Conservation (phyloP, 2,329 filamentous ascomycete species). For the Coniella lustricola region DNA sequence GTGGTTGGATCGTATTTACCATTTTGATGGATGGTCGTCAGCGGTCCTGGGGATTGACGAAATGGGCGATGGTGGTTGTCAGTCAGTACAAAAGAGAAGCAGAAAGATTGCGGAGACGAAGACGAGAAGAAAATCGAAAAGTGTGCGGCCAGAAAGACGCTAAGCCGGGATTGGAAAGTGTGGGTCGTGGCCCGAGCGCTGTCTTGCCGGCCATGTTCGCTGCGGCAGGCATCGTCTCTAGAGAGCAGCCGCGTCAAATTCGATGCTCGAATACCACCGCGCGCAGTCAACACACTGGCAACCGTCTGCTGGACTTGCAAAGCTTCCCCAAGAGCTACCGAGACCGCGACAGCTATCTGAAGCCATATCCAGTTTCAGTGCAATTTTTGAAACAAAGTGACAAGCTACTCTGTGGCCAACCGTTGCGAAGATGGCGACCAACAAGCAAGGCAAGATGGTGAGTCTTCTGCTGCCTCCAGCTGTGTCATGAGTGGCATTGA, state of each 20-base stretch:
- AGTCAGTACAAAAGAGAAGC: slow-evolving; percentile 2
- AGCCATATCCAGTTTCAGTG: slow-evolving; percentile 30
- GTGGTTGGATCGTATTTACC: slow-evolving; percentile 23
- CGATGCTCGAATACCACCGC: slow-evolving; percentile 11
- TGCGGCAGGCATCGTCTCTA: slow-evolving; percentile 9
- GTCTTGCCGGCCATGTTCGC: not conserved
- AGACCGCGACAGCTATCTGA: slow-evolving; percentile 30
- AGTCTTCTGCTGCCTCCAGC: slow-evolving; percentile 35
- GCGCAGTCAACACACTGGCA: not conserved
- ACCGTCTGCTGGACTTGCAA: slow-evolving; percentile 36
- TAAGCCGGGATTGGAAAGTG: slow-evolving; percentile 13
- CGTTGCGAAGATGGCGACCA: slow-evolving; percentile 53
- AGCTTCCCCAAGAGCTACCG: slow-evolving; percentile 29
- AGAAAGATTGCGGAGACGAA: slow-evolving; percentile 4
- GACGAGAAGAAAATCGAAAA: slow-evolving; percentile 9
- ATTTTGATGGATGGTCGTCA: slow-evolving; percentile 26
- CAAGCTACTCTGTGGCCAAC: slow-evolving; percentile 37
- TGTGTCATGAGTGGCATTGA: slow-evolving; percentile 31
- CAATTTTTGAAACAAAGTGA: slow-evolving; percentile 39
- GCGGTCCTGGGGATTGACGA: slow-evolving; percentile 15
- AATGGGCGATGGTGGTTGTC: slow-evolving; percentile 10
- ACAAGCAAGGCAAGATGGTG: slow-evolving; percentile 99
- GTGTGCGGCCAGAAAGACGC: slow-evolving; percentile 16
- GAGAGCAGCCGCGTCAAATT: slow-evolving; percentile 17
- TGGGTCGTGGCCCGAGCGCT: slow-evolving; percentile 19